Evolutionary conservation across 192 early-diverging fungal genomes (phyloP).

Genomic region (Podila minutissima): DNA sequence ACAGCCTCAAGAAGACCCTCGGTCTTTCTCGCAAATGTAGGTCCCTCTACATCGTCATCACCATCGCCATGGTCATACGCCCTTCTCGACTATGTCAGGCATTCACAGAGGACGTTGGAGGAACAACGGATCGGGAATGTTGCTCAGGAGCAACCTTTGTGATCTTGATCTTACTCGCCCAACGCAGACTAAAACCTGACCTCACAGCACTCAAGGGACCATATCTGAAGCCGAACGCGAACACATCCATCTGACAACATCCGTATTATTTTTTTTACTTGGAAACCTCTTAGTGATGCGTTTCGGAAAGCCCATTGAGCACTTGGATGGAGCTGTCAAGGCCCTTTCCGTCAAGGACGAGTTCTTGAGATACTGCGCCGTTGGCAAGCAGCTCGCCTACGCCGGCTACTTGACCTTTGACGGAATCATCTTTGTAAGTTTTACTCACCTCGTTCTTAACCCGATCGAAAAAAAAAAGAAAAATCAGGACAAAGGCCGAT

Average conservation of each 20-base stretch:
- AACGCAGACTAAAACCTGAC: no score
- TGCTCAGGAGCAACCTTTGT: no score
- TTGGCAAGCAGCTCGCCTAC: conserved; percentile 69
- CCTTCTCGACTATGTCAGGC: no score
- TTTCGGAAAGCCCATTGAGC: conserved; percentile 75
- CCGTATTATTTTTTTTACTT: neutral
- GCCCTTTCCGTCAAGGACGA: conserved; percentile 66
- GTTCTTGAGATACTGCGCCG: conserved; percentile 58
- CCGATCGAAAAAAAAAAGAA: neutral
- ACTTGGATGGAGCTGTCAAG: conserved; percentile 67
- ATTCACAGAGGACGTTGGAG: no score
- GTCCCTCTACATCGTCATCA: conserved; percentile 6
- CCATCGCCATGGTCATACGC: neutral
- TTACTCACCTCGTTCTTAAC: neutral
- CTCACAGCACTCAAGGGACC: no score
- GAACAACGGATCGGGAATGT: no score
- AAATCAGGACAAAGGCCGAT: neutral
- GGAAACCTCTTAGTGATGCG: conserved; percentile 65
- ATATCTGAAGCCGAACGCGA: no score
- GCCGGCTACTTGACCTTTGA: conserved; percentile 71
- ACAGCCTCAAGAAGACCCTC: conserved; percentile 68
- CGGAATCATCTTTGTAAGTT: conserved; percentile 70
- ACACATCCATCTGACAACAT: neutral
- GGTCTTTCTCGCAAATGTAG: conserved; percentile 75
- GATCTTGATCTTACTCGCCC: no score